phyloP scores from a whole-genome alignment of 2,329 filamentous ascomycete species.

The Botryotinia globosa region DNA sequence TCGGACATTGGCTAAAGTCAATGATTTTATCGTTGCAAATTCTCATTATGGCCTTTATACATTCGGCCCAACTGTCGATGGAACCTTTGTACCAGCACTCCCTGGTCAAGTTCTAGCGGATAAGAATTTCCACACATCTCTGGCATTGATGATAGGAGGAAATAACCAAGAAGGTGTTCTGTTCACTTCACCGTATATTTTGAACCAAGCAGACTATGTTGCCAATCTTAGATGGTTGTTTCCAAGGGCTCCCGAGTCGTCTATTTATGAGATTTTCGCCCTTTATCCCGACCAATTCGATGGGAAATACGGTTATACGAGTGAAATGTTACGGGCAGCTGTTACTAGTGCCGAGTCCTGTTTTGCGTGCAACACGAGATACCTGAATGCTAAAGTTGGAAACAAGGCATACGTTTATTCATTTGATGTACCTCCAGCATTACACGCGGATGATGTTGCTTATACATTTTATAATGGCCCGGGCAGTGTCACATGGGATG shows the following conservation, averaged over 20 bases:
- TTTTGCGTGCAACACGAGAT: constrained; percentile 53
- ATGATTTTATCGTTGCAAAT: not conserved
- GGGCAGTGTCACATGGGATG: constrained; percentile 32
- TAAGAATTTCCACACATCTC: constrained; percentile 44
- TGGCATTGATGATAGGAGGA: constrained; percentile 47
- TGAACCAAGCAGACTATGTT: constrained; percentile 18
- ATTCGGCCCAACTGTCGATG: constrained; percentile 46
- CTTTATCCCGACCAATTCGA: constrained; percentile 50
- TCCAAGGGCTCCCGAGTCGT: not conserved
- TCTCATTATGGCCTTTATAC: not conserved
- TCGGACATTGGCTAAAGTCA: not conserved
- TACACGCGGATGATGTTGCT: constrained; percentile 51
- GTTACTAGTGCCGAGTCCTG: constrained; percentile 44
- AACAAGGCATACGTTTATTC: constrained; percentile 51
- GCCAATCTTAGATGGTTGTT: not conserved
- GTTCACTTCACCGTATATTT: constrained; percentile 35
- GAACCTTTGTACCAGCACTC: constrained; percentile 45
- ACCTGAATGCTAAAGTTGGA: constrained; percentile 45
- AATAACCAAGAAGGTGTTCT: constrained; percentile 42
- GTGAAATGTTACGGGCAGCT: constrained; percentile 43
- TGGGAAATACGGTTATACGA: constrained; percentile 46
- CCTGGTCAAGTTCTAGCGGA: constrained; percentile 45
- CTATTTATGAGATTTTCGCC: constrained; percentile 42
- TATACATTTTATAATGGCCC: constrained; percentile 51
- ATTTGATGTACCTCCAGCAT: constrained; percentile 50